Evolutionary conservation across 768 basidiomycete genomes (phyloP), one percentile per base, ranked within the genome.

Genomic region (Collybia mongolica): DNA sequence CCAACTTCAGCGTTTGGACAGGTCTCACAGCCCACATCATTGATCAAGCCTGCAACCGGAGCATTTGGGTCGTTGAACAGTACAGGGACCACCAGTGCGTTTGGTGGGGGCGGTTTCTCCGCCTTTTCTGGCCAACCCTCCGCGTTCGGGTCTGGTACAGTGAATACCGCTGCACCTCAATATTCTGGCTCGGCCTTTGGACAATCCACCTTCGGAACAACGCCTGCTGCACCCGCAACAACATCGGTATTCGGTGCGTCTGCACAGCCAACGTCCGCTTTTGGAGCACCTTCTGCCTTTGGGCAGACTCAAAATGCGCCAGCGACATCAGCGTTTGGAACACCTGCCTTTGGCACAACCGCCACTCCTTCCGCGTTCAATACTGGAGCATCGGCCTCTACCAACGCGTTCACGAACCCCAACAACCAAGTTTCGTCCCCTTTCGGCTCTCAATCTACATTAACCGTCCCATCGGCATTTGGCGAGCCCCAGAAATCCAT

Each of bases 21-120:
- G 52, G 26, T 58, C 39, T 48, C 65, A 1, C 54, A 52, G 9
- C 38, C 63, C 61, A 20, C 35, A 19, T 65, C 71, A 2, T 49
- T 81, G 19, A 74, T 82, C 49, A 78, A 77, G 53, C 75, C 81
- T 4, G 70, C 75, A 3, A 66, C 75, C 5, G 80, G 81, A 2
- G 79, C 78, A 1, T 85, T 85, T 38, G 73, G 74, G 0, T 72
- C 72, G 46, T 63, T 69, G 6, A 61, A 59, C 20, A 29, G 49
- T 35, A 54, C 63, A 8, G 62, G 68, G 12, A 56, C 71, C 9
- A 58, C 60, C 2, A 61, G 68, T 40, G 66, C 68, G 0, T 67
- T 73, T 39, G 73, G 63, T 1, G 62, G 63, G 14, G 69, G 75
- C 1, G 70, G 76, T 14, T 82, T 81, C 53, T 75, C 78, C 26